A percentile compares a stretch with the other conserved stretches of the same genome.
Conservation (phyloP, 2,329 filamentous ascomycete genomes). For the Helicocarpus griseus region DNA sequence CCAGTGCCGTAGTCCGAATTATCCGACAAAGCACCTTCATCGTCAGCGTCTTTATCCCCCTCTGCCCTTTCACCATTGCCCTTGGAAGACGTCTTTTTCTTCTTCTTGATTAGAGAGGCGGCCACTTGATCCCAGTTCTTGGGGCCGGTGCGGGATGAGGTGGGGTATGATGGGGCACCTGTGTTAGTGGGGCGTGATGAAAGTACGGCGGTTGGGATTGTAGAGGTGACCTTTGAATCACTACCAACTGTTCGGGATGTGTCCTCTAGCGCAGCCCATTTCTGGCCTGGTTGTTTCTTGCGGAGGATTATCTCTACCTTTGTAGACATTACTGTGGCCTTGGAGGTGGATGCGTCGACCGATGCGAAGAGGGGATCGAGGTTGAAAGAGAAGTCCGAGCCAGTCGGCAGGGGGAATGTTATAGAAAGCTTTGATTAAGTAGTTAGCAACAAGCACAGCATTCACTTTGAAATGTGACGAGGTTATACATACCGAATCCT, state of each 20-base stretch:
- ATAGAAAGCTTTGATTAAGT: conserved; percentile 40
- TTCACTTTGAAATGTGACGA: conserved; percentile 12
- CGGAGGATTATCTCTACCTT: conserved; percentile 70
- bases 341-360: conserved; percentile 54
- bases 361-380: conserved; percentile 58
- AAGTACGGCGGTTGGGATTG: conserved; percentile 10
- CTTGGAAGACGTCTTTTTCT: conserved; percentile 21
- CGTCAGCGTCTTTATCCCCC: conserved; percentile 29
- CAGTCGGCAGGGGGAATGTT: conserved; percentile 47
- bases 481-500: conserved; percentile 32
- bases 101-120: conserved; percentile 37
- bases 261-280: conserved; percentile 56
- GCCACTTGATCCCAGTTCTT: conserved; percentile 88
- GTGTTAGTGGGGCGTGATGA: conserved; percentile 11
- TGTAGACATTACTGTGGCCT: conserved; percentile 57
- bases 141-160: conserved; percentile 69
- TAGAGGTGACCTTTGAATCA: conserved; percentile 13
- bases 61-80: conserved; percentile 17
- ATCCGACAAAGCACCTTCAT: conserved; percentile 45
- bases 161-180: conserved; percentile 62
- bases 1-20: conserved; percentile 39
- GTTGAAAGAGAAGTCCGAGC: conserved; percentile 49
- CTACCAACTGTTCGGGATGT: conserved; percentile 16
- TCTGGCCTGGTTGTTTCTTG: conserved; percentile 56
- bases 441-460: conserved; percentile 5